Evolutionary conservation across 768 basidiomycete species (phyloP), one percentile per base, ranked within the genome.

Genomic region (Phlebiopsis flavidoalba): DNA sequence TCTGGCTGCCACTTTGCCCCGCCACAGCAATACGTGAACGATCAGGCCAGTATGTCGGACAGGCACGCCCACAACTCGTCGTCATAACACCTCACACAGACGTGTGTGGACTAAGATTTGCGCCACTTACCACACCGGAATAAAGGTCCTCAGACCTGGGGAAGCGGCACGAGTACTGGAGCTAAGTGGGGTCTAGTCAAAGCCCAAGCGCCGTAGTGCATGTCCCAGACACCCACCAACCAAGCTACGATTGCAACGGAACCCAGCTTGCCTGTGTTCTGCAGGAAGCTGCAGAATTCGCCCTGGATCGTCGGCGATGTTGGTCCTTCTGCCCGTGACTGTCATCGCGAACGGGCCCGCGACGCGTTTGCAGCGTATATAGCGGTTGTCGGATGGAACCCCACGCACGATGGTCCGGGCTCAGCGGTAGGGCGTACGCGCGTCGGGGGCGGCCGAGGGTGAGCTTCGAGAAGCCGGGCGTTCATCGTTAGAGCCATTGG

Each of bases 31-130:
- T 89, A 63, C 93, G 86, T 11, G 91, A n/a, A 88, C 8, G 91
- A 93, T n/a, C n/a, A n/a, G n/a, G 7, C 89, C 92, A 67, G n/a
- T 91, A 95, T 0, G 93, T 90, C 90, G 92, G n/a, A 65, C 31
- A 19, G 14, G n/a, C n/a, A 45, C 31, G 45, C 26, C n/a, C 26
- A 31, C 26, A 31, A n/a, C n/a, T n/a, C 6, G 26, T 31, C 37
- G 33, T 60, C 53, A 60, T n/a, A 15, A 46, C 43, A 10, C 40
- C 31, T n/a, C n/a, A 8, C n/a, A 15, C 22, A 21, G n/a, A 19
- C 21, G 19, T 31, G 57, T 50, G 58, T 46, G 37, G 8, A 40
- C 37, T 40, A 14, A 7, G 37, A 40, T 7, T 8, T 14, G 37
- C 7, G 37, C 37, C 8, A 14, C 37, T 74, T 71, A 91, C 91